phyloP scores from a whole-genome alignment of 1,284 basidiomycete species.

The Ganoderma multipileum region DNA sequence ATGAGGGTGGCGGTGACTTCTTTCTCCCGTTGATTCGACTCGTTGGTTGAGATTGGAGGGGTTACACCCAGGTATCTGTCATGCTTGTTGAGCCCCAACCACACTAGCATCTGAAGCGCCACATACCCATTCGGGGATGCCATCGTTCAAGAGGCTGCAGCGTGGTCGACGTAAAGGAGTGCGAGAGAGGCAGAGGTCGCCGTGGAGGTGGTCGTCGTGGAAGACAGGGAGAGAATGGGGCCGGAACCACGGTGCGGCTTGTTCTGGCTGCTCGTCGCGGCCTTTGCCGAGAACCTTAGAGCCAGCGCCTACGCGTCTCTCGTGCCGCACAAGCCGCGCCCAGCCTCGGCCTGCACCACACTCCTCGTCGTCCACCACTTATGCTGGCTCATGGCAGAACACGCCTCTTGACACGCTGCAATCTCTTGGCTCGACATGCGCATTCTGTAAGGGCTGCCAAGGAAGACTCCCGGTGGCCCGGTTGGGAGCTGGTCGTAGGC shows the following conservation, averaged over 20 bases:
- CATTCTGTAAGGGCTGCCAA: conserved; percentile 31
- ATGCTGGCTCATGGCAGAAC: conserved; percentile 35
- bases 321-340: background rate
- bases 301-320: conserved; percentile 12
- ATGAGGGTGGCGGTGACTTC: conserved; percentile 87
- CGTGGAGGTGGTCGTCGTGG: conserved; percentile 22
- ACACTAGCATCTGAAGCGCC: background rate
- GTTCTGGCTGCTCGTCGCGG: conserved; percentile 16
- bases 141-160: conserved; percentile 11
- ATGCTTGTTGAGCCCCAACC: conserved; percentile 4
- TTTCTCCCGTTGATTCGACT: conserved; percentile 77
- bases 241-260: conserved; percentile 28
- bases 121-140: conserved; percentile 31
- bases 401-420: conserved; percentile 21
- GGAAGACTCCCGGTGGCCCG: conserved; percentile 56
- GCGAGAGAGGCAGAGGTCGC: conserved; percentile 4
- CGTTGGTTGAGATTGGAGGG: conserved; percentile 87
- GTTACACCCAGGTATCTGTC: conserved; percentile 81
- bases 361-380: conserved; percentile 17
- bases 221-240: conserved; percentile 22
- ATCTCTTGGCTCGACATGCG: conserved; percentile 15
- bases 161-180: background rate
- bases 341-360: background rate
- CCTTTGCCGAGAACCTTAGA: conserved; percentile 21
- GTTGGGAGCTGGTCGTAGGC: conserved; percentile 90